A percentile compares a stretch with the other conserved stretches of the same genome.
Conservation (phyloP, 495 filamentous ascomycete genomes). For the Annulohypoxylon maeteangense region DNA sequence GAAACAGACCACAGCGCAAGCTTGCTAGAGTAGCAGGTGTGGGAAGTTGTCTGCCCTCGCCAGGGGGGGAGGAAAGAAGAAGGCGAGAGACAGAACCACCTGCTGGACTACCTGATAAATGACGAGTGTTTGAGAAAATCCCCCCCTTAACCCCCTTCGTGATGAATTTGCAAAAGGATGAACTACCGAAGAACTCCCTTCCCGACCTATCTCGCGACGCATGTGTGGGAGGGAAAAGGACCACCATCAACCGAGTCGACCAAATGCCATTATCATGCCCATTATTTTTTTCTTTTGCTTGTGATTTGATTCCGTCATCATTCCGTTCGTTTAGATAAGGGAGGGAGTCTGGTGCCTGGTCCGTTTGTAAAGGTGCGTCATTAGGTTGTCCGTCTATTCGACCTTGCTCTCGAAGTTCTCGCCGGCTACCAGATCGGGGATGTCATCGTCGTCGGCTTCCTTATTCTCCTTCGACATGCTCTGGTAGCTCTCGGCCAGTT, state of each 20-base stretch:
- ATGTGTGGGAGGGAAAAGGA: conserved; percentile 20
- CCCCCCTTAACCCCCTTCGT: conserved; percentile 8
- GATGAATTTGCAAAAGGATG: conserved; percentile 23
- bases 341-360: conserved; percentile 13
- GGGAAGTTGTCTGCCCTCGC: not conserved
- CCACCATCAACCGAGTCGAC: conserved; percentile 30
- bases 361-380: conserved; percentile 24
- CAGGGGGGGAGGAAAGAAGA: not conserved
- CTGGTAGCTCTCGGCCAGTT: conserved; percentile 99
- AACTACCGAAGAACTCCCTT: conserved; percentile 39
- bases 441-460: conserved; percentile 84
- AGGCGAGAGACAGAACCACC: conserved; percentile 8
- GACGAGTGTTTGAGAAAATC: conserved; percentile 12
- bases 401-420: conserved; percentile 97
- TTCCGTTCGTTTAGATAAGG: conserved; percentile 31
- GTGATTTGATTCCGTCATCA: conserved; percentile 7
- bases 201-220: conserved; percentile 26
- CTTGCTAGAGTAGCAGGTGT: conserved; percentile 24
- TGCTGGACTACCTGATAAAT: conserved; percentile 36
- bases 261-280: conserved; percentile 41
- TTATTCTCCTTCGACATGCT: conserved; percentile 97
- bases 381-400: conserved; percentile 68
- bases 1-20: conserved; percentile 20
- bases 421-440: conserved; percentile 94
- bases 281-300: conserved; percentile 1